phyloP scores from a whole-genome alignment of 2,329 filamentous ascomycete species.

The Metarhizium rileyi region DNA sequence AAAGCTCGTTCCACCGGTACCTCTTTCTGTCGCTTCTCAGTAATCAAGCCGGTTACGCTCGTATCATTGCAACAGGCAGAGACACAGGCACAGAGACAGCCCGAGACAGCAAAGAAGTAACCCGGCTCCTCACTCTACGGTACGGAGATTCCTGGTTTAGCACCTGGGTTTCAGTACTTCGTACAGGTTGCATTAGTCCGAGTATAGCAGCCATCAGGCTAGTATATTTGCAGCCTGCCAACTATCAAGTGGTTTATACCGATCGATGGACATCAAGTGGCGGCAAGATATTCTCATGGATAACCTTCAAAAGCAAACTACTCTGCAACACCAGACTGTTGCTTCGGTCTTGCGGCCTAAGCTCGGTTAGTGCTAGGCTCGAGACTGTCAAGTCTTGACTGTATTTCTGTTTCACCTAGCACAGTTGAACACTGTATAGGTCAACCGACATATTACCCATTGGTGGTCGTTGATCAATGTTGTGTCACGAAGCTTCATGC shows the following conservation, averaged over 20 bases:
- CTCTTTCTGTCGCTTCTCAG: not conserved
- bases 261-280: no score
- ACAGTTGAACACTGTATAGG: not conserved
- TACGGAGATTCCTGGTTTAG: no score
- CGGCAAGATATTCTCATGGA: not conserved
- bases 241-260: no score
- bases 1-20: not conserved
- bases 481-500: not conserved
- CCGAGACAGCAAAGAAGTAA: not conserved
- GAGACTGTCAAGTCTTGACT: not conserved
- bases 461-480: not conserved
- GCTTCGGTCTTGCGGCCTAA: not conserved
- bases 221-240: no score
- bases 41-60: not conserved
- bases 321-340: not conserved
- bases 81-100: not conserved
- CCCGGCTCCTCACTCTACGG: no score
- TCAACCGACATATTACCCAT: not conserved
- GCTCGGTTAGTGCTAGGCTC: not conserved
- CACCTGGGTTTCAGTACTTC: no score
- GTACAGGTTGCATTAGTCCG: no score
- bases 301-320: not conserved
- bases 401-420: not conserved
- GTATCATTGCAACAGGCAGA: not conserved
- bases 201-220: no score